These are phyloP conservation scores for Yarrowia alimentaria DNA, from an alignment of 805 yeast genomes.

Conservation along the genomic window DNA sequence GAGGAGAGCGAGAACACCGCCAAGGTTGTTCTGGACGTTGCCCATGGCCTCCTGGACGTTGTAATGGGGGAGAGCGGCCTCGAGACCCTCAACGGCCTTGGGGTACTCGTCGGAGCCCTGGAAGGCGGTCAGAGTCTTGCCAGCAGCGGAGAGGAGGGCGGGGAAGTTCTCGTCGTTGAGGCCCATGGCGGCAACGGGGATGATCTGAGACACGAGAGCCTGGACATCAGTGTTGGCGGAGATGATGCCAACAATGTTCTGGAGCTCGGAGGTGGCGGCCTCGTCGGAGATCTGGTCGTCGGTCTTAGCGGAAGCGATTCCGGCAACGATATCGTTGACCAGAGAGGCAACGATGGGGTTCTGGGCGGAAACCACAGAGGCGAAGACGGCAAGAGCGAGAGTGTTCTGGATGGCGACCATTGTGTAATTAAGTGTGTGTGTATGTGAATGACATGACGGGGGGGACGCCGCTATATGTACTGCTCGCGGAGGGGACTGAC, in stretches of 20 bases:
- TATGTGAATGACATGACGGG: neutral
- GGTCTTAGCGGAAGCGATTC: slow-evolving; percentile 26
- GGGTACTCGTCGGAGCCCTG: slow-evolving; percentile 18
- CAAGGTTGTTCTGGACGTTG: slow-evolving; percentile 20
- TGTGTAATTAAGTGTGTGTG: neutral
- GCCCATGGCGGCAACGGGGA: slow-evolving; percentile 21
- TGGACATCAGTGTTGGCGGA: slow-evolving; percentile 13
- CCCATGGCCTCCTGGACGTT: slow-evolving; percentile 20
- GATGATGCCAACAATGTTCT: slow-evolving; percentile 19
- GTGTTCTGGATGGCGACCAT: slow-evolving; percentile 26
- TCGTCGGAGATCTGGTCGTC: slow-evolving; percentile 13
- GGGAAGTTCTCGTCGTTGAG: slow-evolving; percentile 26
- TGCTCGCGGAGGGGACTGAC: slow-evolving; percentile 3
- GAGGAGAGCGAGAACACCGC: slow-evolving; percentile 6
- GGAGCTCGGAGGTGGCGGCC: slow-evolving; percentile 25
- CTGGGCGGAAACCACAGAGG: slow-evolving; percentile 24
- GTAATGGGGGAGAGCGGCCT: slow-evolving; percentile 11
- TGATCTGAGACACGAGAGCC: slow-evolving; percentile 17
- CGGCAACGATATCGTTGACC: slow-evolving; percentile 12
- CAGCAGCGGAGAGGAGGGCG: slow-evolving; percentile 14
- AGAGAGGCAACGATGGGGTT: slow-evolving; percentile 24
- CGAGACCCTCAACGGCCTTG: slow-evolving; percentile 20
- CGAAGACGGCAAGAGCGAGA: slow-evolving; percentile 17
- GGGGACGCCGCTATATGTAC: neutral
- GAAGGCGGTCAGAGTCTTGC: slow-evolving; percentile 15